Base-by-base conservation (phyloP, 2,329 filamentous ascomycete species). In the Sordariomycetes sp. region DNA sequence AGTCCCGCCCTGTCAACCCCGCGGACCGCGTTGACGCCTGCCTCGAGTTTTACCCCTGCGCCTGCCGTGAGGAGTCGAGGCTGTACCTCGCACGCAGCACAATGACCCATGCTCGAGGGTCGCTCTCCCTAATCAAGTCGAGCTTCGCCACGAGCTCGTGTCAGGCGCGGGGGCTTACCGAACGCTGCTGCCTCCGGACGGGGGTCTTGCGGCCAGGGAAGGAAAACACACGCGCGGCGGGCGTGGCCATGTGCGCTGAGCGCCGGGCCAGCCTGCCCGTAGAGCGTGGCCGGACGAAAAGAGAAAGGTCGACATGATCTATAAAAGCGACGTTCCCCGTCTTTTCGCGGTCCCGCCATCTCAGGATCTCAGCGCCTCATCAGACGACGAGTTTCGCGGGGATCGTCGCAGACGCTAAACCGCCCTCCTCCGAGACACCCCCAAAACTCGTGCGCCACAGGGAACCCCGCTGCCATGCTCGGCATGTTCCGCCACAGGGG, bases 401-500 rank as follows among this genome's bases (percentile, higher is more conserved):
- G 24, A 55, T 20, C 24, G 36, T 24, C 24, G 10, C n/a, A 15
- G 10, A 55, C 20, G n/a, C 15, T 24, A 55, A n/a, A n/a, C n/a
- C n/a, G 24, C 2, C 24, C 2, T 6, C 4, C 24, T n/a, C 39
- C 39, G 17, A 12, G 12, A n/a, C 22, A 51, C 39, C 42, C 22
- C 20, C 50, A 56, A 50, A 45, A 45, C 15, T 45, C 39, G 39
- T n/a, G 39, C n/a, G 39, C 39, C 39, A 45, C 39, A 7, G 2
- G n/a, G n/a, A n/a, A 45, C n/a, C 39, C n/a, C n/a, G 6, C 39
- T n/a, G 6, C 15, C n/a, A 51, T 32, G 25, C 25, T 48, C 39
- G 54, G 54, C 20, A 56, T 51, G 42, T 56, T 56, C 54, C 54
- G 54, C 42, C 54, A 48, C 25, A 56, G 25, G 50, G 42, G 51